A percentile compares a stretch with the other conserved stretches of the same genome.
These are phyloP conservation scores for Aspergillus sp. DNA, from an alignment of 2,329 filamentous ascomycete species.

Conservation along the genomic window DNA sequence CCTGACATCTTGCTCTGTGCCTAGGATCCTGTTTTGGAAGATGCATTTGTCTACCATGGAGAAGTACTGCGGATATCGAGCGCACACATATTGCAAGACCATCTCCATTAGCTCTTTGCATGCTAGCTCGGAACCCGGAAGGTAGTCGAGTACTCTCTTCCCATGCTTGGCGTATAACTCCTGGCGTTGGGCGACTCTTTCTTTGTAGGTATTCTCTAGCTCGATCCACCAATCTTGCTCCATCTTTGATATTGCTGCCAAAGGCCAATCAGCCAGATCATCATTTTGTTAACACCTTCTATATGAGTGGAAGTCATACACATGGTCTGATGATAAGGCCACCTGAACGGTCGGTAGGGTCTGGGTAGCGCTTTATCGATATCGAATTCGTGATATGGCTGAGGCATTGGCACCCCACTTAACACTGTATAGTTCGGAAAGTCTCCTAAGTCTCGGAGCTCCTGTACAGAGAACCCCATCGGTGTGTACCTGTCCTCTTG, in stretches of 20 bases:
- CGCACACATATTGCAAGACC: slow-evolving; percentile 67
- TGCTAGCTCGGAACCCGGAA: slow-evolving; percentile 68
- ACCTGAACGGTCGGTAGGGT: slow-evolving; percentile 73
- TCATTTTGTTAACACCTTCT: neutral
- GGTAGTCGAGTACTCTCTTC: slow-evolving; percentile 53
- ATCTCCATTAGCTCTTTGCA: slow-evolving; percentile 87
- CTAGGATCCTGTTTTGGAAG: slow-evolving; percentile 62
- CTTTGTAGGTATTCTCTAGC: slow-evolving; percentile 63
- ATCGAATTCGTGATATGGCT: slow-evolving; percentile 56
- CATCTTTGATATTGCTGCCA: slow-evolving; percentile 63
- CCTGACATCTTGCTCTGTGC: slow-evolving; percentile 53
- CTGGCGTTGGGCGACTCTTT: slow-evolving; percentile 61
- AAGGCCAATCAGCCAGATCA: neutral
- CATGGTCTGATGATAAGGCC: slow-evolving; percentile 87
- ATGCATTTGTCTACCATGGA: slow-evolving; percentile 46
- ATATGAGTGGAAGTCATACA: slow-evolving; percentile 47
- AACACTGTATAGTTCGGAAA: slow-evolving; percentile 73
- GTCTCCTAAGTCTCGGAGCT: slow-evolving; percentile 61
- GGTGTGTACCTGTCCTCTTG: slow-evolving; percentile 46
- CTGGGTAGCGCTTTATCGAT: slow-evolving; percentile 60
- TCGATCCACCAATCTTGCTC: slow-evolving; percentile 87
- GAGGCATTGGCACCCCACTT: slow-evolving; percentile 64
- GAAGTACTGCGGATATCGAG: slow-evolving; percentile 71
- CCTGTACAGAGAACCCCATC: slow-evolving; percentile 61
- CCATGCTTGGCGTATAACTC: slow-evolving; percentile 57